Conservation (phyloP, 2,329 filamentous ascomycete genomes). For the Xylariales sp. region DNA sequence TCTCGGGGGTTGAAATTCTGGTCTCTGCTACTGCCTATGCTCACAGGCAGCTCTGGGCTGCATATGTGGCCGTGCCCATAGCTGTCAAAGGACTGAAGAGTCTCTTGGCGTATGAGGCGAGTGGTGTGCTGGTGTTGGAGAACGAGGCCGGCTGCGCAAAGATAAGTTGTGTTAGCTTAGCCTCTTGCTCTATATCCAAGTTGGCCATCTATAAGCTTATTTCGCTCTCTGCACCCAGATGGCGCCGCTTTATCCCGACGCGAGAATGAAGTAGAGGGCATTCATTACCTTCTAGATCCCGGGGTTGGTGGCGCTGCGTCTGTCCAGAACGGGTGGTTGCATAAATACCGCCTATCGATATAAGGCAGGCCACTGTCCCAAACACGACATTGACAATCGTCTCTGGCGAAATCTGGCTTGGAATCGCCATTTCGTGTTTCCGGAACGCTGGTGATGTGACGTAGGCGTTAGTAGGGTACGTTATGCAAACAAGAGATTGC, state of each 20-base stretch:
- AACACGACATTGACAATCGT: constrained; percentile 10
- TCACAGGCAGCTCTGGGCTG: neutral
- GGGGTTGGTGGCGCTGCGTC: neutral
- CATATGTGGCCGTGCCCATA: neutral
- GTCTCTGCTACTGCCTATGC: neutral
- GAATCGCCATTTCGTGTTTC: neutral
- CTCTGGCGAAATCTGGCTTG: neutral
- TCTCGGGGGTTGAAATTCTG: neutral
- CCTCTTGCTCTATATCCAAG: neutral
- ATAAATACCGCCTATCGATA: constrained; percentile 1
- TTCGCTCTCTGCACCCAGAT: neutral
- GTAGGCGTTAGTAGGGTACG: neutral
- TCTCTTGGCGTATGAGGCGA: constrained; percentile 3
- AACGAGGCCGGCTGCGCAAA: neutral
- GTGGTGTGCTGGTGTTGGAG: neutral
- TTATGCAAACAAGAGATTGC: neutral
- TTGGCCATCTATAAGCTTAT: neutral
- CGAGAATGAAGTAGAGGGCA: neutral
- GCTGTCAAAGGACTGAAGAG: neutral
- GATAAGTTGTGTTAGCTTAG: neutral
- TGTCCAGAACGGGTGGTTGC: constrained; percentile 2
- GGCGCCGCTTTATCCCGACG: neutral
- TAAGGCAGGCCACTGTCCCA: constrained; percentile 4
- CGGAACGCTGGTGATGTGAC: neutral
- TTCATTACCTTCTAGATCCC: neutral